These are phyloP conservation scores for apple (Malus domestica) DNA, from an alignment of 306 rosid species.

Conservation along the genomic window ASM211411v1 NC_041805.1:34130501-34131000, in stretches of 20 bases:
- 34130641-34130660: conserved; percentile 51
- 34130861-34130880: too few species aligned
- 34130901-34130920: background rate
- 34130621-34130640: conserved; percentile 29
- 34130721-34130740: conserved; percentile 46
- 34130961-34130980: background rate
- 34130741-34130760: conserved; percentile 23
- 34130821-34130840: background rate
- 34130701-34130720: conserved; percentile 49
- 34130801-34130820: too few species aligned
- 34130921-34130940: background rate
- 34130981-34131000: background rate
- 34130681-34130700: conserved; percentile 50
- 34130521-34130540: conserved; percentile 61
- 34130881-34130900: background rate
- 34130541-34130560: conserved; percentile 74
- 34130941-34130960: background rate
- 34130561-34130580: background rate
- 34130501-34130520: conserved; percentile 89
- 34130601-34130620: background rate
- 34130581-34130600: background rate
- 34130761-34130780: conserved; percentile 1
- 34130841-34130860: background rate
- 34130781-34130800: too few species aligned
- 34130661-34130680: conserved; percentile 73